Evolutionary conservation across 495 filamentous ascomycete species (phyloP), one percentile per base, ranked within the genome.

Genomic region (Oleoguttula mirabilis): DNA sequence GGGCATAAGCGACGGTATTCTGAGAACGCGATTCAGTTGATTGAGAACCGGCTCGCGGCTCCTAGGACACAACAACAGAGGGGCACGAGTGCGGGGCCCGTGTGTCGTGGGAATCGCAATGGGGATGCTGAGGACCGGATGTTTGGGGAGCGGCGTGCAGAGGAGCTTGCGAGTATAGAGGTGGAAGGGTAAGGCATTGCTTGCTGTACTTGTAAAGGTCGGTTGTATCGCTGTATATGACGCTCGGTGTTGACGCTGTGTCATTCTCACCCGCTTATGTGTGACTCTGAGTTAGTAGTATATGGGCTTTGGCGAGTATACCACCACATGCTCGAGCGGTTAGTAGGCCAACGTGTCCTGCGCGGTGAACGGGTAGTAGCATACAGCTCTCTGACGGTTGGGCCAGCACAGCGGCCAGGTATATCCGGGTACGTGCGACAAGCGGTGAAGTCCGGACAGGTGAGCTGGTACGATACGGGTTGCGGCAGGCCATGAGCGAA

Each of bases 21-120:
- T 10, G 50, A 53, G 32, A 42, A 41, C 27, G 50, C 50, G 5
- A 40, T 53, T 6, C 34, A 32, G 23, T 14, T 53, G 7, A 36
- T 45, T 34, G 45, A 53, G 30, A 36, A 23, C 10, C 40, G 45
- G 8, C 31, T 43, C 7, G 5, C 32, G 21, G 19, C 14, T 3
- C 21, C 34, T 10, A 38, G 32, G 47, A 14, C n/a, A n/a, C n/a
- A n/a, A n/a, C n/a, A n/a, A n/a, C n/a, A 19, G 21, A 21, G 45
- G 17, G 32, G 40, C 2, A 24, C 32, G 16, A 43, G 40, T 43
- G 17, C 35, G 19, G 40, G 40, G 3, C 27, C n/a, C n/a, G n/a
- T n/a, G n/a, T n/a, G n/a, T n/a, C n/a, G n/a, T n/a, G n/a, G n/a
- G n/a, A n/a, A n/a, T n/a, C 40, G 7, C 14, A 22, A 21, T 20